These are phyloP conservation scores for Hypericum perforatum DNA, from an alignment of 345 rosid species.

Conservation along the genomic window DNA sequence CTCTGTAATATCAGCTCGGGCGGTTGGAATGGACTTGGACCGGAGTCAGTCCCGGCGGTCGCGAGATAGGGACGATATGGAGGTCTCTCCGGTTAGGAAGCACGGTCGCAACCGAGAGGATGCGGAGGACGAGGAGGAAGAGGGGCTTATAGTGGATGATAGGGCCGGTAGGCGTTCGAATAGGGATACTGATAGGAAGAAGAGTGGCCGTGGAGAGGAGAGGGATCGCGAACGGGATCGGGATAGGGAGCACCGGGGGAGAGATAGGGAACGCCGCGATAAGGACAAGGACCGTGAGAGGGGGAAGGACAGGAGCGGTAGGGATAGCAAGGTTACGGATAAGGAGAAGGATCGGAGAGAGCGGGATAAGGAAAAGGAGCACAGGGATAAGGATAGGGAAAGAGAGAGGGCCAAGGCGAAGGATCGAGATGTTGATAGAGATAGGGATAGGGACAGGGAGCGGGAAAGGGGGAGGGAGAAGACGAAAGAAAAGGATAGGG, in stretches of 20 bases:
- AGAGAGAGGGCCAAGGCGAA: conserved; percentile 25
- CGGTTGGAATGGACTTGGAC: conserved; percentile 5
- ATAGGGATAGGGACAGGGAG: conserved; percentile 16
- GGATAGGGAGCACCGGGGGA: conserved; percentile 10
- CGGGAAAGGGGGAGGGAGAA: conserved; percentile 28
- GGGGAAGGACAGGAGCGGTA: conserved; percentile 15
- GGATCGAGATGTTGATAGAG: conserved; percentile 9
- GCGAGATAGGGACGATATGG: conserved; percentile 4
- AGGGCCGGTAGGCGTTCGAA: conserved; percentile 12
- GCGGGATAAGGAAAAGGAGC: conserved; percentile 20
- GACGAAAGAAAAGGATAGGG: conserved; percentile 34
- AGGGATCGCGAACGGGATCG: conserved; percentile 8
- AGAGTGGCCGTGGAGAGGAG: conserved; percentile 12
- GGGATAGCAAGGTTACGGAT: conserved; percentile 15
- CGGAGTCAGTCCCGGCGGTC: conserved; percentile 8
- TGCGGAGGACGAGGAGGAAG: conserved; percentile 8
- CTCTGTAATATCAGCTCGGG: too few relatives aligned
- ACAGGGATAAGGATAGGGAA: conserved; percentile 30
- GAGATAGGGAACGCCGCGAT: conserved; percentile 18
- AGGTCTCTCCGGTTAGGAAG: conserved; percentile 7
- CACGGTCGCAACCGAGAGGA: not conserved
- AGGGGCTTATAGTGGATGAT: conserved; percentile 12
- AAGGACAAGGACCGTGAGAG: conserved; percentile 8
- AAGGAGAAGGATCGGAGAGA: conserved; percentile 22
- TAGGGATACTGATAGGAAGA: conserved; percentile 20